Evolutionary conservation across 2,329 filamentous ascomycete genomes (phyloP), one percentile per base, ranked within the genome.

Genomic region (Exophiala alcalophila): DNA sequence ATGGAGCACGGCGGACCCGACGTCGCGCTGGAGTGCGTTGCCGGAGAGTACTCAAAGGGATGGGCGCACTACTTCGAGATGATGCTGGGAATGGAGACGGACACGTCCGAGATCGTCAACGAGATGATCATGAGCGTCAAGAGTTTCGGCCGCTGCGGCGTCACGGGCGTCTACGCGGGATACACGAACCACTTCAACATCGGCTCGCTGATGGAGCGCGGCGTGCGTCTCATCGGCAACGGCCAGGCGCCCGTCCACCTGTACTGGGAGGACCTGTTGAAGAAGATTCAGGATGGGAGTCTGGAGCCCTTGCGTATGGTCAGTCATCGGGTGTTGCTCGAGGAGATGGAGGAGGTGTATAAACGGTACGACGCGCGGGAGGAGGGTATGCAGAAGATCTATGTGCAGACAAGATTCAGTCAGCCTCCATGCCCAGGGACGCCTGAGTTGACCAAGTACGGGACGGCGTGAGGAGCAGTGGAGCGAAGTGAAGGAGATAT

Each of bases 141-240:
- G 9, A 71, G 65, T 10, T 76, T 72, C 23, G 68, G 88, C 4
- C 74, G 86, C 5, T 81, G 81, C 40, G 86, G 88, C 15, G 73
- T 94, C 44, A 94, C 87, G 0, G 87, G 86, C 40, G 77, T 81
- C 8, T 81, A 81, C 57, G 75, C 77, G 25, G 77, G 77, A 20
- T 81, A 70, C 60, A 86, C 83, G 15, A 89, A 88, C 65, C 83
- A 87, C 63, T 86, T 91, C 72, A 87, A 87, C 65, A 81, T 91
- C 54, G 86, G 88, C 7, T 81, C 85, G 0, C 61, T 94, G 10
- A 94, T 94, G 87, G 80, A 94, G 66, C 81, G 85, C 21, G 87
- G 87, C n/a, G 80, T 94, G 54, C 81, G 85, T 1, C 75, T 94
- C 30, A 89, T 80, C 52, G 78, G 79, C 28, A 81, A 81, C 53